Base-by-base conservation (phyloP, 2,329 filamentous ascomycete species). In the Fusarium sp. region DNA sequence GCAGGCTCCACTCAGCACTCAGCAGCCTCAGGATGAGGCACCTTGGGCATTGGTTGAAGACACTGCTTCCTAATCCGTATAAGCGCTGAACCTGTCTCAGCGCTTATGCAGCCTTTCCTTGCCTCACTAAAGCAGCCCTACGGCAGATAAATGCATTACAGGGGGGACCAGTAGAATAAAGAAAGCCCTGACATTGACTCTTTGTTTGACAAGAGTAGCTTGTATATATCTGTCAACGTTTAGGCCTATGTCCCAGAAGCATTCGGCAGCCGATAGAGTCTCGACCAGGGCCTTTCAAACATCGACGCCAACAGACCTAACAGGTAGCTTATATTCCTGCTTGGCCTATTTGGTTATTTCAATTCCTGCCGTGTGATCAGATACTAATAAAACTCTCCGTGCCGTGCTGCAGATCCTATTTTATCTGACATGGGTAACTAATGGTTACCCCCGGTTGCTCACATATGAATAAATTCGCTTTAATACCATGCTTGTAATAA, bases 1-100 rank as follows among this genome's bases (percentile, higher is more conserved):
- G 33, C n/a, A 49, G 29, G 33, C n/a, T 36, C 61, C 60, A 50
- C 61, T 46, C 14, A 25, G 23, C 23, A 25, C 61, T 46, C 14
- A 25, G 23, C 23, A 25, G 23, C 23, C 23, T 25, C 23, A 25
- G 23, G n/a, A n/a, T n/a, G n/a, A n/a, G n/a, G 23, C 6, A 11
- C 19, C 19, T 19, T 19, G 19, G 14, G 47, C 8, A 60, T 45
- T 63, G 49, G 60, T 27, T 38, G 48, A 10, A 38, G 49, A 17
- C 14, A 19, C 39, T 2, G 13, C 29, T 11, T 31, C 29, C 29
- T 13, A 31, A 31, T 31, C 13, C 4, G 23, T 37, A 13, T 51
- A 36, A 31, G 29, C 33, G 23, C 8, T 25, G 23, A 8, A 25
- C 23, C 8, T 25, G 4, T 25, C 23, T 6, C 23, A 25, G 23